Conservation (phyloP, 768 basidiomycete genomes). For the Mycena capillaripes region DNA sequence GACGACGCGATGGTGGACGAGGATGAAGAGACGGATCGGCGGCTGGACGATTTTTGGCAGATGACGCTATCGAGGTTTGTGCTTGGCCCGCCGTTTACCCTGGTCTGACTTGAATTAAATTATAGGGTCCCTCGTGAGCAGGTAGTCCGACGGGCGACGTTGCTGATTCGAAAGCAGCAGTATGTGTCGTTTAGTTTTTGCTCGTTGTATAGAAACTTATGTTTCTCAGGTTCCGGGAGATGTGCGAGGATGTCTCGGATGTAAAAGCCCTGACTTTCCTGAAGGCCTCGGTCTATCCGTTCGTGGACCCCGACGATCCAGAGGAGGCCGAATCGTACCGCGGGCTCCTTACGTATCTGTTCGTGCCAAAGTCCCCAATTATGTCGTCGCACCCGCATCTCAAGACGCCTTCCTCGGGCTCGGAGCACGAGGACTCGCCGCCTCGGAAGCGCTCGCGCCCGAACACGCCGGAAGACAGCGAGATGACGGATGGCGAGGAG, state of each 20-base stretch:
- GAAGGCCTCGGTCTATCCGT: conserved; percentile 75
- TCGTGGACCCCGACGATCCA: conserved; percentile 77
- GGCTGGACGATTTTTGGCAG: conserved; percentile 86
- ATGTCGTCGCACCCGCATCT: conserved; percentile 38
- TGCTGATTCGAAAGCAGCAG: conserved; percentile 81
- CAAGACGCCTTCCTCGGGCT: conserved; percentile 28
- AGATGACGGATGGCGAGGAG: conserved; percentile 42
- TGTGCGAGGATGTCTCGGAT: conserved; percentile 74
- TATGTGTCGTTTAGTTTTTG: conserved; percentile 50
- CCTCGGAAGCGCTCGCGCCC: conserved; percentile 62
- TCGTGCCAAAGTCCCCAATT: conserved; percentile 54
- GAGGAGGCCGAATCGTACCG: conserved; percentile 76
- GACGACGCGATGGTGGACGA: conserved; percentile 38
- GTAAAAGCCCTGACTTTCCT: conserved; percentile 81
- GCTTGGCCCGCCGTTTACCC: neutral
- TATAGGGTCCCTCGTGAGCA: conserved; percentile 73
- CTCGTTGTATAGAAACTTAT: neutral
- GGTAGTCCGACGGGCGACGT: conserved; percentile 73
- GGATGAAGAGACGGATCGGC: conserved; percentile 54
- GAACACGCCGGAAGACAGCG: conserved; percentile 55
- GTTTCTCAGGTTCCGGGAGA: conserved; percentile 78
- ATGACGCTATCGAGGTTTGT: conserved; percentile 77
- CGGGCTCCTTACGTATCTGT: conserved; percentile 73
- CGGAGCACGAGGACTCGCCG: conserved; percentile 48
- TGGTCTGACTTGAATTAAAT: neutral